Evolutionary conservation across 257 asterid species (phyloP).

Genomic region (Marsdenia floribunda): DNA sequence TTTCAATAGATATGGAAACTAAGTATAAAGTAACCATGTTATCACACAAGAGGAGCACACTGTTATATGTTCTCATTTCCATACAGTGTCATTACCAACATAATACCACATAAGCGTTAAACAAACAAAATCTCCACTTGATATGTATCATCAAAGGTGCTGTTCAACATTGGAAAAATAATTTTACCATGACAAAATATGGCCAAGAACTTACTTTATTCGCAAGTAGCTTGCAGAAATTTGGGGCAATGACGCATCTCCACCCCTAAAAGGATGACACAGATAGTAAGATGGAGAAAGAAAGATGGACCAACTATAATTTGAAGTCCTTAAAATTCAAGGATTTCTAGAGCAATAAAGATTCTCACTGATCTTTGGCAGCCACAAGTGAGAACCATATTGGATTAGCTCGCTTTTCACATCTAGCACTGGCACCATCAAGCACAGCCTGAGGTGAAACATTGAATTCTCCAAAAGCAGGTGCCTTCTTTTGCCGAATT

Average conservation of each 20-base stretch:
- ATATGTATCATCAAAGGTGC: neutral
- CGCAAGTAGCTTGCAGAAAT: slow-evolving; percentile 79
- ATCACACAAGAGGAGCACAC: neutral
- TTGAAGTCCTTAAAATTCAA: slow-evolving; percentile 10
- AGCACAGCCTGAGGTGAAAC: slow-evolving; percentile 69
- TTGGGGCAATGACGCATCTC: slow-evolving; percentile 75
- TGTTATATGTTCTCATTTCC: neutral
- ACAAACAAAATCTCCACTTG: neutral
- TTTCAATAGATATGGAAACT: neutral
- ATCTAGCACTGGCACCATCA: slow-evolving; percentile 48
- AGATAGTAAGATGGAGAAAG: slow-evolving; percentile 24
- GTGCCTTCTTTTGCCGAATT: slow-evolving; percentile 62
- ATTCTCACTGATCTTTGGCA: slow-evolving; percentile 68
- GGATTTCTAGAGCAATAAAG: slow-evolving; percentile 7
- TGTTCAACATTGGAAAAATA: neutral
- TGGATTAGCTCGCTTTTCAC: slow-evolving; percentile 56
- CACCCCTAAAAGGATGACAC: slow-evolving; percentile 54
- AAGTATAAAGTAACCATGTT: neutral
- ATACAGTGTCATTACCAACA: neutral
- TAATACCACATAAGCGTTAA: neutral
- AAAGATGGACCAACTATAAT: slow-evolving; percentile 8
- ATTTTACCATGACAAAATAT: slow-evolving; percentile 4
- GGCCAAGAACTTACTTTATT: slow-evolving; percentile 59
- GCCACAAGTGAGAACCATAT: slow-evolving; percentile 93
- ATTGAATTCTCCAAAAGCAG: slow-evolving; percentile 47